These are phyloP conservation scores for Acorus calamus DNA, from an alignment of 106 monocot species.

Conservation along the genomic window DNA sequence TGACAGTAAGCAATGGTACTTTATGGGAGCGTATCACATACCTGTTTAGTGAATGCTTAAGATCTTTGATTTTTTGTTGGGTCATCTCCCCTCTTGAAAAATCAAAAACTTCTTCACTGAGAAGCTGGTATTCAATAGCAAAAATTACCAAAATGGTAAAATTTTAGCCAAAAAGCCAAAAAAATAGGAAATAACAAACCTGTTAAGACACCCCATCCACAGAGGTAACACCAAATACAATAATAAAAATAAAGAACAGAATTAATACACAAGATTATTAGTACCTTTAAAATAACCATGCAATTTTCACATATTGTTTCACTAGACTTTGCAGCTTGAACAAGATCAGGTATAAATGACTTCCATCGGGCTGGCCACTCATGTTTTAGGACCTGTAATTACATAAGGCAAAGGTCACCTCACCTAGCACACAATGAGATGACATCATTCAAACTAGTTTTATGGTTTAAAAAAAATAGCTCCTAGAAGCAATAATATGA, in stretches of 20 bases:
- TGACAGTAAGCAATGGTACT: too few relatives aligned
- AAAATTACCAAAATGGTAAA: background rate
- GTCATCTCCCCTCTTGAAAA: conserved; percentile 99
- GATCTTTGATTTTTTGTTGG: conserved; percentile 89
- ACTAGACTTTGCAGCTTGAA: too few relatives aligned
- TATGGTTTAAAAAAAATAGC: too few relatives aligned
- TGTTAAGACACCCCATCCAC: too few relatives aligned
- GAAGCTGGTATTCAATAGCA: conserved; percentile 47
- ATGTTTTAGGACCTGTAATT: conserved; percentile 79
- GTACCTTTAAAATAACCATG: conserved; percentile 95
- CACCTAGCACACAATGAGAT: background rate
- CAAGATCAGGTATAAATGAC: too few relatives aligned
- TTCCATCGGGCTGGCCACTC: conserved; percentile 38
- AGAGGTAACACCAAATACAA: too few relatives aligned
- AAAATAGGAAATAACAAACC: too few relatives aligned
- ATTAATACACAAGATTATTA: background rate
- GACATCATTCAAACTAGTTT: too few relatives aligned
- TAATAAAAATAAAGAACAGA: background rate
- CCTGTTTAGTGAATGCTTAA: conserved; percentile 95
- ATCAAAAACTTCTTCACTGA: conserved; percentile 99
- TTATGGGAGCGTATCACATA: background rate
- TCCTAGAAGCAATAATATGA: too few relatives aligned
- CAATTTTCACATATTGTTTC: conserved; percentile 52
- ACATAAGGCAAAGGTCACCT: background rate
- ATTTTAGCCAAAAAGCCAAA: too few relatives aligned